Evolutionary conservation across 2,329 filamentous ascomycete genomes (phyloP), one percentile per base, ranked within the genome.

Genomic region (Fusarium cicatricum): DNA sequence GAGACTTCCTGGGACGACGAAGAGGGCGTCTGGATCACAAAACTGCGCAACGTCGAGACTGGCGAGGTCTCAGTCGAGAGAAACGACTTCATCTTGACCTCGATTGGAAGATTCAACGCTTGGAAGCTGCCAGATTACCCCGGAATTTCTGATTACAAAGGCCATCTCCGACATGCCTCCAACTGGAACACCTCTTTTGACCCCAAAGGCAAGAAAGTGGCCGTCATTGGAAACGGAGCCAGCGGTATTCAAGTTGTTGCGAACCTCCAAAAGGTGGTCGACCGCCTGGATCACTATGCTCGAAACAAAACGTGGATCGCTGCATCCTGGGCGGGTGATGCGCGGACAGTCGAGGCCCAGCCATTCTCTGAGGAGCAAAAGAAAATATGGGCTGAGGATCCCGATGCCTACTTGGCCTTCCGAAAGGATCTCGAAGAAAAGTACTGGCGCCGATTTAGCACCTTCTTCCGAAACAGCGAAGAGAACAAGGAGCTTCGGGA

Each of bases 231-330:
- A n/a, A 87, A 87, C 46, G 85, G 85, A 2, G 83, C 85, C 5
- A 84, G 80, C 6, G 85, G 85, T 1, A 80, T 88, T 21, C 86
- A 88, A 55, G 71, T 83, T 1, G 78, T 82, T 0, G 74, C 83
- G 0, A 83, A 83, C 38, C 61, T 87, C 1, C 83, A 85, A 50
- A 76, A 77, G 23, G 66, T 65, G 0, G 82, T 81, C 2, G 66
- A 62, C 1, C 81, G 77, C 2, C 74, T 90, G 0, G 85, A 90
- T 58, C 85, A 89, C 70, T 90, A 89, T 60, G 85, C 82, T 1
- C 78, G 88, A 10, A 87, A 82, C 62, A 82, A 78, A 28, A 90
- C 88, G 0, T 91, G 88, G 88, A 85, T 90, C 23, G 85, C 87
- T 0, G 80, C 83, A 2, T 84, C 85, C 0, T 88, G 86, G 72